Conservation (phyloP, 1,284 basidiomycete species). For the Vanrija pseudolonga region DNA sequence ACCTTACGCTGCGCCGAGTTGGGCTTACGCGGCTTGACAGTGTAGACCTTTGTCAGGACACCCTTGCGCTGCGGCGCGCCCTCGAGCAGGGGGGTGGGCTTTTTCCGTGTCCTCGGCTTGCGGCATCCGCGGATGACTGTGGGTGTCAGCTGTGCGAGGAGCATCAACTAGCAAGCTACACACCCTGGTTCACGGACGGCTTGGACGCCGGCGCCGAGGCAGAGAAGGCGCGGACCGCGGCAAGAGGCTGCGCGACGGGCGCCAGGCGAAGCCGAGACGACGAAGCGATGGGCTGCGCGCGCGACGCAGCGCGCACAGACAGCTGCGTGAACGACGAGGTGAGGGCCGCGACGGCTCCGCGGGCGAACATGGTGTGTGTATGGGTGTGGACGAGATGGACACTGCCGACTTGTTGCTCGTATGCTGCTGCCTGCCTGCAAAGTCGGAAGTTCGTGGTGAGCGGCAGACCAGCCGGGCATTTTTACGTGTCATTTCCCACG, state of each 20-base stretch:
- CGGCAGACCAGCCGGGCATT: not conserved
- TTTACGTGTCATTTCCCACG: not conserved
- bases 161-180: not conserved
- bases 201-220: conserved; percentile 56
- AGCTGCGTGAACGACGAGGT: conserved; percentile 29
- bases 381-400: not conserved
- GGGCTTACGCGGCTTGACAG: conserved; percentile 91
- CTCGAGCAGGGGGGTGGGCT: conserved; percentile 64
- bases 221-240: conserved; percentile 60
- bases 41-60: conserved; percentile 79
- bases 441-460: not conserved
- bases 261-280: conserved; percentile 19
- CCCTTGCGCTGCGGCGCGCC: conserved; percentile 81
- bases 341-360: conserved; percentile 22
- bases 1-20: conserved; percentile 99
- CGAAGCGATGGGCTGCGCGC: conserved; percentile 23
- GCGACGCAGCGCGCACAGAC: conserved; percentile 16
- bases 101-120: conserved; percentile 49
- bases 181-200: conserved; percentile 73
- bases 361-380: conserved; percentile 12
- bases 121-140: conserved; percentile 41
- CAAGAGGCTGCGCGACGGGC: not conserved
- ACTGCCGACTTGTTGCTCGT: not conserved
- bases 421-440: too few species aligned
- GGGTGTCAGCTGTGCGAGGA: conserved; percentile 1